Evolutionary conservation across 768 basidiomycete genomes (phyloP).

Genomic region (Termitomyces sp.): DNA sequence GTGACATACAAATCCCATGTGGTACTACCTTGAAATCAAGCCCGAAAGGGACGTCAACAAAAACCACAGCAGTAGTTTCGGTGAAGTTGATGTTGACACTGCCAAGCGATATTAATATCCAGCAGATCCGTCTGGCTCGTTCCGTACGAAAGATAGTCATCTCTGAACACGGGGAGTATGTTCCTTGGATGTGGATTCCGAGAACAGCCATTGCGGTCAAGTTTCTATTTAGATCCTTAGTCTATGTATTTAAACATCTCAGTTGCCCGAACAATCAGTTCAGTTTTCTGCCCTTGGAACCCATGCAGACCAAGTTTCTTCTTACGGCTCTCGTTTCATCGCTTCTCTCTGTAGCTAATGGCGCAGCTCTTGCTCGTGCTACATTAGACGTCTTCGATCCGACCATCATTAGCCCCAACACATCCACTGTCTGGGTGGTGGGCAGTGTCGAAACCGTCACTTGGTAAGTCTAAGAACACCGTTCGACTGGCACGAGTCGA

Average conservation of each 20-base stretch:
- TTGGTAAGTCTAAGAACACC: slow-evolving; percentile 19
- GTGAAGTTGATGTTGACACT: too few species aligned
- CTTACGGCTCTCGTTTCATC: slow-evolving; percentile 18
- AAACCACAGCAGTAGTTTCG: too few species aligned
- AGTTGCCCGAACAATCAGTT: background rate
- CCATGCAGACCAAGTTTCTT: slow-evolving; percentile 11
- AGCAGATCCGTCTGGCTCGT: background rate
- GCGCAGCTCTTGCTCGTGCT: slow-evolving; percentile 13
- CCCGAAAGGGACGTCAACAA: too few species aligned
- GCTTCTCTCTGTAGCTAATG: slow-evolving; percentile 15
- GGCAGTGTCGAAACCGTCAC: slow-evolving; percentile 20
- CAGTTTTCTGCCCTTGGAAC: background rate
- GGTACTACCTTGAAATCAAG: too few species aligned
- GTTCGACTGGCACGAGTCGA: background rate
- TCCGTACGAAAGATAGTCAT: too few species aligned
- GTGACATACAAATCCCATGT: too few species aligned
- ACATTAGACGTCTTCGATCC: slow-evolving; percentile 24
- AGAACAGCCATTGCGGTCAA: background rate
- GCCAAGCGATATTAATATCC: background rate
- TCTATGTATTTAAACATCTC: background rate
- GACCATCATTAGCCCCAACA: slow-evolving; percentile 20
- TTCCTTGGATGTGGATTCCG: background rate
- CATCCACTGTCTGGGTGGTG: slow-evolving; percentile 20
- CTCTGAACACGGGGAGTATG: too few species aligned
- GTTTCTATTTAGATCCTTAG: background rate